A percentile compares a stretch with the other conserved stretches of the same genome.
phyloP scores from a whole-genome alignment of 257 asterid species.

The Schizonepeta tenuifolia region DNA sequence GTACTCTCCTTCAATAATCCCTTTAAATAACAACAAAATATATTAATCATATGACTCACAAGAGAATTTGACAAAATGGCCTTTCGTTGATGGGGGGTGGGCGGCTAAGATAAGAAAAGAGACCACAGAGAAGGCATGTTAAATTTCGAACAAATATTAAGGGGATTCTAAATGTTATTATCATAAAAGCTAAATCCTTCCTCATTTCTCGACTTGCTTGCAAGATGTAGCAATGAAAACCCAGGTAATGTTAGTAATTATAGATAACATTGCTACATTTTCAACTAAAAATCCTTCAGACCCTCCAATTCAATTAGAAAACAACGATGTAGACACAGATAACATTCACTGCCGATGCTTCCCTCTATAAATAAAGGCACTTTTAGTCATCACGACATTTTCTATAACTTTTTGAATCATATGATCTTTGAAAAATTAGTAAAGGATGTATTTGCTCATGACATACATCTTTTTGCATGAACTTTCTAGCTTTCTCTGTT shows the following conservation, averaged over 20 bases:
- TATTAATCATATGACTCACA: not conserved
- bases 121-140: not conserved
- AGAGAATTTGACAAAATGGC: no score
- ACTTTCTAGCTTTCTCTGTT: not conserved
- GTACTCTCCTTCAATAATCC: slow-evolving; percentile 74
- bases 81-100: no score
- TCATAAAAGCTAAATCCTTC: not conserved
- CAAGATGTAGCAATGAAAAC: slow-evolving; percentile 1
- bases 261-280: not conserved
- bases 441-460: slow-evolving; percentile 1
- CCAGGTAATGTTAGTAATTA: not conserved
- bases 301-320: slow-evolving; percentile 2
- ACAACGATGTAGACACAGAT: slow-evolving; percentile 16
- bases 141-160: no score
- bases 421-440: not conserved
- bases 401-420: not conserved
- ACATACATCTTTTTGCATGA: slow-evolving; percentile 10
- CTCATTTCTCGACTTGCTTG: not conserved
- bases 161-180: not conserved
- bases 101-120: no score
- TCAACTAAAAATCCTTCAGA: not conserved
- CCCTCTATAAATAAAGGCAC: not conserved
- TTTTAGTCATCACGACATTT: not conserved
- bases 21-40: slow-evolving; percentile 39
- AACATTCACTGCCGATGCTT: not conserved